These are phyloP conservation scores for Cynara cardunculus DNA, from an alignment of 129 eudicot species.

Conservation along the genomic window DNA sequence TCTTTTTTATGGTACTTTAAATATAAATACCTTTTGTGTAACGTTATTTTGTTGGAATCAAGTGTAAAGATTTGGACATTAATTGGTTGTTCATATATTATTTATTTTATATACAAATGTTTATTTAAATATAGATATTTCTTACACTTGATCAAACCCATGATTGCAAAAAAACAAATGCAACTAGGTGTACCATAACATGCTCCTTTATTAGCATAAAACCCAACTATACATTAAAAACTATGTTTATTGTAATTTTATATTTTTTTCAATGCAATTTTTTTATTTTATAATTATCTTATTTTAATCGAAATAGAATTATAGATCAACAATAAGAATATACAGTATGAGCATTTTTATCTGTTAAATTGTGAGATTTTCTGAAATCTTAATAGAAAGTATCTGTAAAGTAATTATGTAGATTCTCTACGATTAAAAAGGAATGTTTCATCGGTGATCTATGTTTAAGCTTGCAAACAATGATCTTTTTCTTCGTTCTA, in stretches of 20 bases:
- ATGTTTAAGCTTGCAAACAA: neutral
- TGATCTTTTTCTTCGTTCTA: neutral
- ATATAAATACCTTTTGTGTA: neutral
- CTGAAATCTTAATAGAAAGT: neutral
- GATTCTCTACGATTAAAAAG: neutral
- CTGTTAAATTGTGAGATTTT: neutral
- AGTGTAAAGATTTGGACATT: conserved; percentile 21
- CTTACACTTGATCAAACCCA: conserved; percentile 16
- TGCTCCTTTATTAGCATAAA: conserved; percentile 27
- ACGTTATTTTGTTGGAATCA: neutral
- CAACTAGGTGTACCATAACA: conserved; percentile 35
- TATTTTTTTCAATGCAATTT: neutral
- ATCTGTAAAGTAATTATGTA: too few species aligned
- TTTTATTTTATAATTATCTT: neutral
- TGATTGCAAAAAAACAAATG: conserved; percentile 36
- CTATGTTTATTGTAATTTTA: neutral
- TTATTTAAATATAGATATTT: neutral
- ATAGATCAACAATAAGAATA: neutral
- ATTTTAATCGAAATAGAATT: neutral
- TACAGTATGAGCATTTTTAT: neutral
- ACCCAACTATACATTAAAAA: neutral
- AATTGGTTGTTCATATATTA: conserved; percentile 20
- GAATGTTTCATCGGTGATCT: neutral
- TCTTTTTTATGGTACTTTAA: neutral
- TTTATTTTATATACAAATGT: neutral